A percentile compares a stretch with the other conserved stretches of the same genome.
Evolutionary conservation across 1,284 basidiomycete species (phyloP).

Genomic region (Naganishia cerealis): DNA sequence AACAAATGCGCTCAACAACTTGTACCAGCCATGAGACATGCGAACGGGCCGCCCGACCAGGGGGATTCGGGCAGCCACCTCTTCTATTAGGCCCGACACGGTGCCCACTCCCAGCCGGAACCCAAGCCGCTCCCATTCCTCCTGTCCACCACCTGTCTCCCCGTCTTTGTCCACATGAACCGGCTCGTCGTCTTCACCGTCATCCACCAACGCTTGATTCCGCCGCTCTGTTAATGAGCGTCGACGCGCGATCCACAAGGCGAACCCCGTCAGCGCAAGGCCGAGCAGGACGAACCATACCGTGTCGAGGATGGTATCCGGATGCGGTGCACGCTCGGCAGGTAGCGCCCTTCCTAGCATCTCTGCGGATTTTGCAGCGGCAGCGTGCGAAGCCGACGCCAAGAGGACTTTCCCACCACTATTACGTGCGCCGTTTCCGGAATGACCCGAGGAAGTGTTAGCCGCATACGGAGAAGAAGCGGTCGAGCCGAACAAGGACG

Average conservation of each 20-base stretch:
- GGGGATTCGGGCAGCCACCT: constrained; percentile 4
- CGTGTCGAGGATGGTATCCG: neutral
- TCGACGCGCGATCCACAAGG: neutral
- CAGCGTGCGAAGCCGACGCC: neutral
- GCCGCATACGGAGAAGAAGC: neutral
- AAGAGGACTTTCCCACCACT: neutral
- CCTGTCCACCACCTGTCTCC: neutral
- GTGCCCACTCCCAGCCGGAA: constrained; percentile 15
- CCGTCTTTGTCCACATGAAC: neutral
- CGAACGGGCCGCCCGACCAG: neutral
- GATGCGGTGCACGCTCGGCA: neutral
- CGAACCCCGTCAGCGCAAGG: neutral
- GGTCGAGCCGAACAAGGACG: constrained; percentile 19
- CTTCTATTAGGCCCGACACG: neutral
- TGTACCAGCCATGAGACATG: constrained; percentile 23
- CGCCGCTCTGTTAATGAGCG: neutral
- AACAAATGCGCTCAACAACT: constrained; percentile 20
- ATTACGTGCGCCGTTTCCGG: neutral
- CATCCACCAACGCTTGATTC: constrained; percentile 8
- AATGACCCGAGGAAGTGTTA: constrained; percentile 1
- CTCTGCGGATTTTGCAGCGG: neutral
- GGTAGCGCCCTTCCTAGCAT: neutral
- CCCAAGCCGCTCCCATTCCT: constrained; percentile 3
- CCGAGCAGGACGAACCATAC: neutral
- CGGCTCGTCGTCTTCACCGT: neutral